Conservation (phyloP, 768 basidiomycete species). For the Coprinopsis cinerea region DNA sequence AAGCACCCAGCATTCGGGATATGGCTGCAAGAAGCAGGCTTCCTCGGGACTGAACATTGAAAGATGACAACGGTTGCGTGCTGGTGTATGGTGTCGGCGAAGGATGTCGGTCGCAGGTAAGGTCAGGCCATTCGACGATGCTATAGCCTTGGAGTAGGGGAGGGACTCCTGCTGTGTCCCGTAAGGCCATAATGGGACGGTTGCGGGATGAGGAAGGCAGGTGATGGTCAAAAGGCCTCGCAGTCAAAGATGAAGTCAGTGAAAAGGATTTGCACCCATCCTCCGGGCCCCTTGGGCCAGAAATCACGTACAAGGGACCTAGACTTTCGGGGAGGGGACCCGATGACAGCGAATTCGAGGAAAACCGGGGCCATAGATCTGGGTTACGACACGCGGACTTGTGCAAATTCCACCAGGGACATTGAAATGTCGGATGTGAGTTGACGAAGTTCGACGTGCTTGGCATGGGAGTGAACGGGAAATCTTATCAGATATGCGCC, state of each 20-base stretch:
- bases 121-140: slow-evolving; percentile 26
- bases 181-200: not conserved
- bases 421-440: slow-evolving; percentile 3
- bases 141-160: slow-evolving; percentile 23
- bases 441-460: slow-evolving; percentile 2
- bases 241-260: not conserved
- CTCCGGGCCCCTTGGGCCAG: not conserved
- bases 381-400: slow-evolving; percentile 2
- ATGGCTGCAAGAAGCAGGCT: slow-evolving; percentile 18
- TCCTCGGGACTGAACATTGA: slow-evolving; percentile 3
- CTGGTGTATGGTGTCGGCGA: slow-evolving; percentile 8
- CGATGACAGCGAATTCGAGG: slow-evolving; percentile 2
- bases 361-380: slow-evolving; percentile 5
- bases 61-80: slow-evolving; percentile 4
- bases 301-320: not conserved
- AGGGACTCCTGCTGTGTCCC: not conserved
- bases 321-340: slow-evolving; percentile 1
- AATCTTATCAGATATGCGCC: slow-evolving; percentile 31
- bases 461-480: slow-evolving; percentile 1
- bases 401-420: slow-evolving; percentile 3
- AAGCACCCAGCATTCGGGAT: slow-evolving; percentile 23
- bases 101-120: slow-evolving; percentile 23
- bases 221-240: not conserved
- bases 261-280: no score
- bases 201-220: not conserved